These are phyloP conservation scores for Sporothrix mexicana DNA, from an alignment of 2,329 filamentous ascomycete species.

Conservation along the genomic window DNA sequence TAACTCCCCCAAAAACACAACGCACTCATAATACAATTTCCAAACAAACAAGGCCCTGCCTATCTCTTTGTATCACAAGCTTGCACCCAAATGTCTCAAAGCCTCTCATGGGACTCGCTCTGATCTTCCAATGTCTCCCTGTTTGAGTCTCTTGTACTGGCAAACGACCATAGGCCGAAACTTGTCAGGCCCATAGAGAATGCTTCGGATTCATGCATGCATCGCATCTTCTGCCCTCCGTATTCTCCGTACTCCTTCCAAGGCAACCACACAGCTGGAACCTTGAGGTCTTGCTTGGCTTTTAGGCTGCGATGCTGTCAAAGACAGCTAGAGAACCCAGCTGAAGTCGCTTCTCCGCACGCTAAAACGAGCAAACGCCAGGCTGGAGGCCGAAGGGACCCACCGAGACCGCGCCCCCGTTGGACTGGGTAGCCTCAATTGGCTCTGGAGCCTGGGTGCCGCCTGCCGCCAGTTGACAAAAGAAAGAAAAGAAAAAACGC, in stretches of 20 bases:
- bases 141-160: constrained; percentile 1
- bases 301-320: constrained; percentile 9
- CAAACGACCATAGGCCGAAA: neutral
- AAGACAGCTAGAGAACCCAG: neutral
- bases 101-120: neutral
- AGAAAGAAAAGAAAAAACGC: constrained; percentile 29
- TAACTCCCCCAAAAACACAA: neutral
- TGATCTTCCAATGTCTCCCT: neutral
- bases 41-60: neutral
- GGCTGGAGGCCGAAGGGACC: neutral
- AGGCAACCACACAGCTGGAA: neutral
- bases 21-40: neutral
- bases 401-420: neutral
- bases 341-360: constrained; percentile 23
- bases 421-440: constrained; percentile 12
- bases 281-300: neutral
- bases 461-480: constrained; percentile 2
- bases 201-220: neutral
- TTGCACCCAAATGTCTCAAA: neutral
- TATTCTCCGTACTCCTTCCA: neutral
- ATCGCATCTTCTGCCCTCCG: neutral
- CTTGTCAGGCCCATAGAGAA: neutral
- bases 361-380: neutral
- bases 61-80: neutral
- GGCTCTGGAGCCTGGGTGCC: constrained; percentile 6